phyloP scores from a whole-genome alignment of 1,139 yeast genomes.

The Candida pseudoviswanathii region DNA sequence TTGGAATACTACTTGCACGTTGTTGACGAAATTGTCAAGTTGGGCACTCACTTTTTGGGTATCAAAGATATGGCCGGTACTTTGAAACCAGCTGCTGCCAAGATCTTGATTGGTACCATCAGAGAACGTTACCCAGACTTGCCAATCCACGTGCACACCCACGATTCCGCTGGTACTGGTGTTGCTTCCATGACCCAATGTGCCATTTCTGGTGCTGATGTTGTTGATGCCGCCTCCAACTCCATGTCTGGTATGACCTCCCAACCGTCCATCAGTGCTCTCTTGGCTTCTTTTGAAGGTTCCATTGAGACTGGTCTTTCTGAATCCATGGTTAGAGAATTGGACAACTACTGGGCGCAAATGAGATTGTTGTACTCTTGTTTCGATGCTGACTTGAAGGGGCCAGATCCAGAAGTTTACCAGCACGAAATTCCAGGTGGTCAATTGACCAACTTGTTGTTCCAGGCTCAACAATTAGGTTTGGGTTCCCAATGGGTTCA shows the following conservation, averaged over 20 bases:
- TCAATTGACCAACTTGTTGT: conserved; percentile 92
- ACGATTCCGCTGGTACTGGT: conserved; percentile 99
- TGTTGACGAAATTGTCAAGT: conserved; percentile 79
- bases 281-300: conserved; percentile 90
- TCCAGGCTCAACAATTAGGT: conserved; percentile 99
- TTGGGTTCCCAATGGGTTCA: conserved; percentile 95
- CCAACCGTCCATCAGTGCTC: conserved; percentile 93
- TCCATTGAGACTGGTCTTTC: conserved; percentile 75
- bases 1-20: conserved; percentile 83
- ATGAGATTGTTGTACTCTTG: conserved; percentile 95
- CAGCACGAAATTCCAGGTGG: conserved; percentile 99
- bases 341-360: conserved; percentile 97
- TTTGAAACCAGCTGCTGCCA: conserved; percentile 93
- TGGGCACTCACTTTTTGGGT: conserved; percentile 97
- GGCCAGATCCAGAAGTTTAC: conserved; percentile 99
- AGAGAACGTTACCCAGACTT: conserved; percentile 87
- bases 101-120: conserved; percentile 71
- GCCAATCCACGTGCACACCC: conserved; percentile 98
- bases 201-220: conserved; percentile 97
- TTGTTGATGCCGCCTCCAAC: conserved; percentile 95
- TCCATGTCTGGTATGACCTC: conserved; percentile 98
- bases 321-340: conserved; percentile 67
- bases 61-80: conserved; percentile 99
- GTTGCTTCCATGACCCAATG: conserved; percentile 95
- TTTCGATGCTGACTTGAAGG: conserved; percentile 97